These are phyloP conservation scores for Venturia oleaginea DNA, from an alignment of 2,329 filamentous ascomycete genomes.

Conservation along the genomic window DNA sequence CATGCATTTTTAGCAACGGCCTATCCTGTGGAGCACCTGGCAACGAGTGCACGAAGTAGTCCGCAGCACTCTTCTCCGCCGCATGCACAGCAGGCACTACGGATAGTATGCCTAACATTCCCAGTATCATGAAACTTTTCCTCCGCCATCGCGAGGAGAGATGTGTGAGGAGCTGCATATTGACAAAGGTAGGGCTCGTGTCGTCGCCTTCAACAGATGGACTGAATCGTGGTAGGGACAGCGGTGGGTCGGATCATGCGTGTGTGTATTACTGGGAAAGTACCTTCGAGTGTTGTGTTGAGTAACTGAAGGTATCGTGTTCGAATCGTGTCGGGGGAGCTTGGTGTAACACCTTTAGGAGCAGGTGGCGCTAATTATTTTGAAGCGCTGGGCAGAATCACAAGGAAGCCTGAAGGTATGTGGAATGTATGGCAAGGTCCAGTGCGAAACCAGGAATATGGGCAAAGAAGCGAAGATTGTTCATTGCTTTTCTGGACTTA, in stretches of 20 bases:
- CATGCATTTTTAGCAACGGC: conserved; percentile 89
- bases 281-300: neutral
- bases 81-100: neutral
- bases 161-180: conserved; percentile 3
- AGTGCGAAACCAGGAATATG: neutral
- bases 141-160: conserved; percentile 13
- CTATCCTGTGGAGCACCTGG: conserved; percentile 69
- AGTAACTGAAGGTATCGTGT: neutral
- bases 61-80: conserved; percentile 53
- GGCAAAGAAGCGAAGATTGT: neutral
- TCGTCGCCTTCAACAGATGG: neutral
- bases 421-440: neutral
- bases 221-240: neutral
- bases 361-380: neutral
- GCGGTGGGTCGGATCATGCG: neutral
- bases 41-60: conserved; percentile 81
- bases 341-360: conserved; percentile 1
- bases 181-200: neutral
- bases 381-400: neutral
- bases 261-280: neutral
- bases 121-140: conserved; percentile 5
- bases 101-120: conserved; percentile 3
- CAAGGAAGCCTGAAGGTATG: neutral
- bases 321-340: neutral
- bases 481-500: neutral